Evolutionary conservation across 169 alveolate genomes (phyloP).

Genomic region (Plasmodium sp.): DNA sequence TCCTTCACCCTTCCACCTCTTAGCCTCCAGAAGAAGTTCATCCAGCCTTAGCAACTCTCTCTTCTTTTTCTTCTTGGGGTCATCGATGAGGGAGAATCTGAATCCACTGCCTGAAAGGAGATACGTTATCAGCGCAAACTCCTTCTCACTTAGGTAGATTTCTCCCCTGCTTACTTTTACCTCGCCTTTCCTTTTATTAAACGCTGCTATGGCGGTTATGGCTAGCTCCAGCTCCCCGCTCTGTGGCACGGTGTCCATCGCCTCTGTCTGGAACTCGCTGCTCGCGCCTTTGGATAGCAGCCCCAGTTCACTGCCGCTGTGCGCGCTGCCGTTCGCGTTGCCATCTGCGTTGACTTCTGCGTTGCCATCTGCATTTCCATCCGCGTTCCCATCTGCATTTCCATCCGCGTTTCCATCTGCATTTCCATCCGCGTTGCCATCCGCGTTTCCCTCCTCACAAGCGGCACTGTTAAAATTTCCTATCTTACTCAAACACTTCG

Average conservation of each 20-base stretch:
- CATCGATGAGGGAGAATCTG: constrained; percentile 43
- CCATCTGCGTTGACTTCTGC: too few species aligned
- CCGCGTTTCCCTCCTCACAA: neutral
- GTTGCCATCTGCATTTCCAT: neutral
- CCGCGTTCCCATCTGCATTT: neutral
- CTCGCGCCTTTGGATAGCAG: neutral
- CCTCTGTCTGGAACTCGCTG: neutral
- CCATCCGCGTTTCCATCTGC: neutral
- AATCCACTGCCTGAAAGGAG: constrained; percentile 16
- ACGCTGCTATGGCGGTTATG: neutral
- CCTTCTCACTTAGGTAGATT: constrained; percentile 26
- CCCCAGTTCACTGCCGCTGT: neutral
- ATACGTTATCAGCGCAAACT: neutral
- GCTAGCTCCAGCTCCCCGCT: neutral
- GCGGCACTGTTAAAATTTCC: neutral
- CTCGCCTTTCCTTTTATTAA: constrained; percentile 3
- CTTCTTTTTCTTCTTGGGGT: constrained; percentile 24
- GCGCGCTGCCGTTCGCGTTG: neutral
- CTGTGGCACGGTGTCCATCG: neutral
- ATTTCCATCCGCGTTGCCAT: neutral
- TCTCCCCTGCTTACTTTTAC: constrained; percentile 49
- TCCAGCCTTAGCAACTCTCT: constrained; percentile 25
- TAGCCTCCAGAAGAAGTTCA: neutral
- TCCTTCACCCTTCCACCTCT: constrained; percentile 6
- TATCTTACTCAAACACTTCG: constrained; percentile 4